A percentile compares a stretch with the other conserved stretches of the same genome.
phyloP scores from a whole-genome alignment of 352 stramenopile genomes.

The Globisporangium nodosum region DNA sequence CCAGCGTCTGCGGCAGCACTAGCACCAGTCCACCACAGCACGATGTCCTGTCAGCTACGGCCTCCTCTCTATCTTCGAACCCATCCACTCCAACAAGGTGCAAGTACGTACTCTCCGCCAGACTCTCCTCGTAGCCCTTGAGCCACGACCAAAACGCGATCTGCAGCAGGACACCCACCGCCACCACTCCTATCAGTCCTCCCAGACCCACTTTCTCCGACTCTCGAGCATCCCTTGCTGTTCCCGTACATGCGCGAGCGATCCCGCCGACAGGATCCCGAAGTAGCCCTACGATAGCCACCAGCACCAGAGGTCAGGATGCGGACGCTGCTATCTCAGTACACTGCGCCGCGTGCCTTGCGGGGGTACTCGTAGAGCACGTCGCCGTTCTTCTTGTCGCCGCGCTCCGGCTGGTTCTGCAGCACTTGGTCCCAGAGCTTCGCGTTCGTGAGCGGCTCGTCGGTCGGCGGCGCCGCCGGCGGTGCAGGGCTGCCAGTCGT shows the following conservation, averaged over 20 bases:
- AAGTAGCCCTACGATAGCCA: conserved; percentile 58
- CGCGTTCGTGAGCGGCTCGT: conserved; percentile 57
- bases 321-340: no score
- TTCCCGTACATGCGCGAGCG: conserved; percentile 57
- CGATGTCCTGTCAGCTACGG: neutral
- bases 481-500: conserved; percentile 6
- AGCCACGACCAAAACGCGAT: conserved; percentile 88
- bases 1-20: conserved; percentile 52
- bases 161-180: conserved; percentile 19
- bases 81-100: neutral
- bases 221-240: neutral
- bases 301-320: neutral
- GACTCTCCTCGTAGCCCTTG: conserved; percentile 83
- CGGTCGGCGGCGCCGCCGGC: neutral
- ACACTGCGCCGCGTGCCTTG: conserved; percentile 36
- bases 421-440: conserved; percentile 72
- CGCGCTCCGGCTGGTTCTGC: conserved; percentile 42
- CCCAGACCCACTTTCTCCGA: neutral
- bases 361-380: conserved; percentile 80
- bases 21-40: neutral
- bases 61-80: neutral
- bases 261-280: conserved; percentile 69
- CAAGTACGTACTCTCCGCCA: conserved; percentile 53
- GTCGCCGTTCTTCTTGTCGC: conserved; percentile 49
- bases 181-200: neutral